These are phyloP conservation scores for Ostreobium quekettii DNA, from an alignment of 139 green algal species.

Conservation along the genomic window DNA sequence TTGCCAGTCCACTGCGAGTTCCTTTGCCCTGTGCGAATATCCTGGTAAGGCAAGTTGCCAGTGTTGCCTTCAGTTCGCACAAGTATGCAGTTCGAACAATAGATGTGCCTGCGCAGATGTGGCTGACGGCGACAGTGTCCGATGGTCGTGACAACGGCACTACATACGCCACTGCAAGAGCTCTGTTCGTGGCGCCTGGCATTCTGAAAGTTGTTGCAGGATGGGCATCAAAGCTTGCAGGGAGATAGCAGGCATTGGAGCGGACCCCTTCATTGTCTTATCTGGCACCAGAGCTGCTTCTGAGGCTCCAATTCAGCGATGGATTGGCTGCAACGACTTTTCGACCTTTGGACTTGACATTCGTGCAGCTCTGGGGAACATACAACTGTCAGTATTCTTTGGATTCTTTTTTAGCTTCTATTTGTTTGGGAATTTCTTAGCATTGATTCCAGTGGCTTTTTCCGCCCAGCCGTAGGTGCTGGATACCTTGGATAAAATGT, in stretches of 20 bases:
- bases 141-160: conserved; percentile 33
- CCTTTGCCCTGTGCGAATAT: too few relatives aligned
- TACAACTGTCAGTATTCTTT: neutral
- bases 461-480: too few relatives aligned
- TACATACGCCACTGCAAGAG: conserved; percentile 58
- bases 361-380: neutral
- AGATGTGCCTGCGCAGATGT: conserved; percentile 42
- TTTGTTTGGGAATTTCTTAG: neutral
- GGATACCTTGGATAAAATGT: too few relatives aligned
- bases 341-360: neutral
- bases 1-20: too few relatives aligned
- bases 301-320: neutral
- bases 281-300: neutral
- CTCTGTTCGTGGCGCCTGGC: conserved; percentile 69
- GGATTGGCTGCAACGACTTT: neutral
- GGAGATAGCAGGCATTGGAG: neutral
- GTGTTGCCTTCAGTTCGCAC: too few relatives aligned
- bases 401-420: neutral
- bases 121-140: conserved; percentile 52
- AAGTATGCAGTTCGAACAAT: too few relatives aligned
- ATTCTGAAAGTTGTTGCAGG: conserved; percentile 21
- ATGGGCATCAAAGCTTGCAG: conserved; percentile 13
- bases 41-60: too few relatives aligned
- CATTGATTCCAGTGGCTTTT: too few relatives aligned
- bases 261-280: neutral